These are phyloP conservation scores for Aotearoamyces nothofagi DNA, from an alignment of 2,329 filamentous ascomycete genomes.

Conservation along the genomic window DNA sequence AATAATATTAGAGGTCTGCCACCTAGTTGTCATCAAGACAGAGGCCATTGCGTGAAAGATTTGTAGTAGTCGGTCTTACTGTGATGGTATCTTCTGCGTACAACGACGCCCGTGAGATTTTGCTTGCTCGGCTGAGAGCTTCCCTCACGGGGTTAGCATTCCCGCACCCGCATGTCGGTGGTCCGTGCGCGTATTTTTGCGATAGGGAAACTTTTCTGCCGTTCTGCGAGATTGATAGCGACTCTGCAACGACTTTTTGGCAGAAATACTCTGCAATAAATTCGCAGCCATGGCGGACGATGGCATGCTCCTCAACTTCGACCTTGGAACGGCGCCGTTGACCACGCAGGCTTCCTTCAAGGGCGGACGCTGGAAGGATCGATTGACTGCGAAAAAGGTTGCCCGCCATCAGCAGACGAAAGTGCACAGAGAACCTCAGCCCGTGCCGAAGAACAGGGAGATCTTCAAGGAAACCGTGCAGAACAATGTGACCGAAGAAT, in stretches of 20 bases:
- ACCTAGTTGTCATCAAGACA: too few species aligned
- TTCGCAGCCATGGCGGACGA: slow-evolving; percentile 64
- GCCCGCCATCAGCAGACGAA: slow-evolving; percentile 33
- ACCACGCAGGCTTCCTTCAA: slow-evolving; percentile 53
- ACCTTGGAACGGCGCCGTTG: slow-evolving; percentile 52
- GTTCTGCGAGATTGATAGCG: too few species aligned
- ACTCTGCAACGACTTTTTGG: slow-evolving; percentile 12
- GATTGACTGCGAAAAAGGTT: slow-evolving; percentile 64
- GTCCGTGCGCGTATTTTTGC: slow-evolving; percentile 6
- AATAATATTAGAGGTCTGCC: too few species aligned
- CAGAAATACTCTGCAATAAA: background rate
- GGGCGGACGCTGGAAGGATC: slow-evolving; percentile 87
- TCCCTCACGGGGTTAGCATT: slow-evolving; percentile 8
- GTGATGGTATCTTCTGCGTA: slow-evolving; percentile 18
- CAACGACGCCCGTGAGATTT: slow-evolving; percentile 13
- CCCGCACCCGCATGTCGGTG: slow-evolving; percentile 5
- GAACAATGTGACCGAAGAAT: slow-evolving; percentile 15
- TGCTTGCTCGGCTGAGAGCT: background rate
- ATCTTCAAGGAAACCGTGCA: slow-evolving; percentile 14
- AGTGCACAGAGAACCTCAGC: slow-evolving; percentile 6
- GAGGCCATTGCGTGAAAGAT: background rate
- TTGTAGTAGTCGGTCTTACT: slow-evolving; percentile 7
- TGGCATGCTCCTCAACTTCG: slow-evolving; percentile 89
- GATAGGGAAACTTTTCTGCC: slow-evolving; percentile 8
- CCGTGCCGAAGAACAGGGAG: slow-evolving; percentile 10